These are phyloP conservation scores for Fistulinella cinereoalba DNA, from an alignment of 1,284 basidiomycete genomes.

Conservation along the genomic window DNA sequence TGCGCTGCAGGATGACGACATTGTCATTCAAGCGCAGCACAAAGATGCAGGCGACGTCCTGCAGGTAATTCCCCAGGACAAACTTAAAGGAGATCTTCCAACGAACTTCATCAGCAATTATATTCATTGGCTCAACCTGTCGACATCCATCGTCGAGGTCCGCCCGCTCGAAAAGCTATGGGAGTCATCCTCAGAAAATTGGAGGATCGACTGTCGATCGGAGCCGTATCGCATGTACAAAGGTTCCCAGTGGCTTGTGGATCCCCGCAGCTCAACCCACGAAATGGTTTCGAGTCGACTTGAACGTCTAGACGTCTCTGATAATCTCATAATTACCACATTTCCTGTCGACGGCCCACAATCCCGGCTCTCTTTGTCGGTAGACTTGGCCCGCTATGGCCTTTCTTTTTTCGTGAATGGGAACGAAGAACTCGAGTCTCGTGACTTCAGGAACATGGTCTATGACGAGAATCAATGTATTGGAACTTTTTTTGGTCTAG, in stretches of 20 bases:
- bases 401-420: too few species aligned
- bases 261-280: conserved; percentile 36
- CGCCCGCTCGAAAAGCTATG: conserved; percentile 33
- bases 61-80: conserved; percentile 38
- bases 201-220: conserved; percentile 12
- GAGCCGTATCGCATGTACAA: conserved; percentile 12
- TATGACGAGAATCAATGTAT: too few species aligned
- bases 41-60: conserved; percentile 9
- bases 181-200: conserved; percentile 19
- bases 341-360: not conserved
- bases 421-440: too few species aligned
- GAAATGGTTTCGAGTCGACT: conserved; percentile 32
- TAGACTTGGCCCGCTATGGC: too few species aligned
- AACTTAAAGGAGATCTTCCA: conserved; percentile 39
- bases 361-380: too few species aligned
- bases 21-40: conserved; percentile 33
- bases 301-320: conserved; percentile 30
- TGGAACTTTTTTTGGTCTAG: too few species aligned
- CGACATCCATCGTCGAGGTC: conserved; percentile 35
- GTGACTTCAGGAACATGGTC: too few species aligned
- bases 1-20: conserved; percentile 18
- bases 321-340: conserved; percentile 29
- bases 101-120: conserved; percentile 31
- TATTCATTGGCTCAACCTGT: conserved; percentile 41
- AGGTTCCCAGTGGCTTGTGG: conserved; percentile 24